Evolutionary conservation across 83 land plant species (phyloP).

Genomic region (Thuja plicata): DNA sequence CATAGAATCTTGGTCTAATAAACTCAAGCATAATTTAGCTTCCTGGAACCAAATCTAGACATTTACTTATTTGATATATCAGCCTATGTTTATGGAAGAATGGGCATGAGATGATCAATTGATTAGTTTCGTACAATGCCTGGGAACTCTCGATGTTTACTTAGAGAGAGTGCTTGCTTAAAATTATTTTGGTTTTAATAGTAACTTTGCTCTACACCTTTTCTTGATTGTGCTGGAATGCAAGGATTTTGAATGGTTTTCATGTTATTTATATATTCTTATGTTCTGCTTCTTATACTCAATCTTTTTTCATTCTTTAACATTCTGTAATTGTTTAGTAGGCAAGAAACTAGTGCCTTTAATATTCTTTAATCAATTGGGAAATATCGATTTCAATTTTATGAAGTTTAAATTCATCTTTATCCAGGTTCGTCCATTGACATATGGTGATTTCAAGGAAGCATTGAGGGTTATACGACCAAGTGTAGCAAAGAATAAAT

Average conservation of each 20-base stretch:
- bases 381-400: not conserved
- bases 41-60: not conserved
- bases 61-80: not conserved
- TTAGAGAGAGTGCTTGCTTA: not conserved
- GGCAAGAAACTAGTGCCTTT: not conserved
- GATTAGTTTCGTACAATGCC: not conserved
- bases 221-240: not conserved
- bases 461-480: slow-evolving; percentile 91
- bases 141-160: not conserved
- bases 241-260: not conserved
- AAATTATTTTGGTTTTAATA: not conserved
- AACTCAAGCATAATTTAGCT: not conserved
- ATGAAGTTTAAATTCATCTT: not conserved
- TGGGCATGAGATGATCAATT: not conserved
- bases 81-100: not conserved
- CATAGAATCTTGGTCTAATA: not conserved
- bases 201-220: not conserved
- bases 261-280: not conserved
- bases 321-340: not conserved
- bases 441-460: slow-evolving; percentile 64
- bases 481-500: slow-evolving; percentile 71
- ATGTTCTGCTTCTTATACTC: not conserved
- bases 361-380: not conserved
- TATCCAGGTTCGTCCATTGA: slow-evolving; percentile 72
- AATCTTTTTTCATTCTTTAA: too few species aligned